Conservation (phyloP, 441 rosid species). For the Breynia disticha region DNA sequence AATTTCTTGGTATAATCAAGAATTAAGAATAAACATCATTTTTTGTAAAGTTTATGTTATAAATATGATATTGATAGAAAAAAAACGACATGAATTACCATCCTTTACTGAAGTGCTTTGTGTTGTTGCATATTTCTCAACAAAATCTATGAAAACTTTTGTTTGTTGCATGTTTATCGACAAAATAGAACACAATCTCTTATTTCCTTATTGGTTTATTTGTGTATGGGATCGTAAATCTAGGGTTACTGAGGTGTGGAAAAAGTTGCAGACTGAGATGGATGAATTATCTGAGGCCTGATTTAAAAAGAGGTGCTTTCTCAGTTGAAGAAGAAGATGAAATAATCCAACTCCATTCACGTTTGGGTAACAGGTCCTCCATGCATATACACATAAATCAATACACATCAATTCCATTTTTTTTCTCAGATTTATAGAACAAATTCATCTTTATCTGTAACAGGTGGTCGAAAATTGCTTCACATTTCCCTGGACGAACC, state of each 20-base stretch:
- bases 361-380: slow-evolving; percentile 66
- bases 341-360: slow-evolving; percentile 63
- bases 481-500: slow-evolving; percentile 84
- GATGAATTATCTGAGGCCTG: slow-evolving; percentile 90
- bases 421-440: background rate
- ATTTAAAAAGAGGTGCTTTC: slow-evolving; percentile 72
- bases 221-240: background rate
- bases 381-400: background rate
- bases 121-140: no score
- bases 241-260: slow-evolving; percentile 80
- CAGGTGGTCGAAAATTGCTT: slow-evolving; percentile 93
- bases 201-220: background rate
- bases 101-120: no score
- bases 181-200: no score
- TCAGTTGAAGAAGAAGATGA: slow-evolving; percentile 68
- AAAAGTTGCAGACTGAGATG: slow-evolving; percentile 87
- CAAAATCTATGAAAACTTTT: no score
- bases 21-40: no score
- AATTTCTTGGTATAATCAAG: no score
- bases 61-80: no score
- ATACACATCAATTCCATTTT: background rate
- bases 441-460: background rate
- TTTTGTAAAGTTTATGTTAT: no score
- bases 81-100: no score
- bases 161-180: no score